These are phyloP conservation scores for Arachis stenosperma DNA, from an alignment of 306 rosid genomes.

Conservation along the genomic window DNA sequence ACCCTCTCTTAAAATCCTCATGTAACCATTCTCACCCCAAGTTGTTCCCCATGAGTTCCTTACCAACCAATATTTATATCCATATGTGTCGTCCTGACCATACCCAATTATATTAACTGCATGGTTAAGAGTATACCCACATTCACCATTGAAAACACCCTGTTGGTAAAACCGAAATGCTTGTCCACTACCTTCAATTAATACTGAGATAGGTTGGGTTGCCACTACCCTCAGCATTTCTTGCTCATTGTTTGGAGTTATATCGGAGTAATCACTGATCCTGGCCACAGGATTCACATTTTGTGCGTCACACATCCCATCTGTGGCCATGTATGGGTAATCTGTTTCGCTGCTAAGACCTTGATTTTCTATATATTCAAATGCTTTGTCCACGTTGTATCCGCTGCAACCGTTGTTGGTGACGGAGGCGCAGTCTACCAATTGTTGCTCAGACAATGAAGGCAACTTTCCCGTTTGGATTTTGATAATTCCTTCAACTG, in stretches of 20 bases:
- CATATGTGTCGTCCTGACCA: constrained; percentile 14
- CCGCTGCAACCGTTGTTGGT: not conserved
- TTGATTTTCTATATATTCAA: not conserved
- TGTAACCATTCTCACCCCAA: constrained; percentile 50
- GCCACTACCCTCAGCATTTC: constrained; percentile 29
- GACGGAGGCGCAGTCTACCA: constrained; percentile 31
- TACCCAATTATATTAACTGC: constrained; percentile 38
- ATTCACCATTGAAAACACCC: constrained; percentile 16
- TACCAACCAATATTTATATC: constrained; percentile 36
- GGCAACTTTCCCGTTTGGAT: constrained; percentile 28
- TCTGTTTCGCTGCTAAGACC: constrained; percentile 34
- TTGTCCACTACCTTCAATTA: not conserved
- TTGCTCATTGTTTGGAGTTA: not conserved
- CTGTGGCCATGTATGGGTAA: constrained; percentile 21
- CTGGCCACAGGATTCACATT: not conserved
- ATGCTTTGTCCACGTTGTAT: not conserved
- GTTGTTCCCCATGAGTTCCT: constrained; percentile 27
- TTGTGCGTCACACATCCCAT: not conserved
- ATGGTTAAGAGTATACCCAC: constrained; percentile 2
- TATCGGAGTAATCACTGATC: not conserved
- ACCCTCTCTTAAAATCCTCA: constrained; percentile 20
- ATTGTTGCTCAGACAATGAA: constrained; percentile 47
- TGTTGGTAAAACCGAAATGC: not conserved
- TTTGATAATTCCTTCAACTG: constrained; percentile 31
- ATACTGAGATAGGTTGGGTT: constrained; percentile 27